These are phyloP conservation scores for Didymella segeticola DNA, from an alignment of 2,329 filamentous ascomycete genomes.

Conservation along the genomic window DNA sequence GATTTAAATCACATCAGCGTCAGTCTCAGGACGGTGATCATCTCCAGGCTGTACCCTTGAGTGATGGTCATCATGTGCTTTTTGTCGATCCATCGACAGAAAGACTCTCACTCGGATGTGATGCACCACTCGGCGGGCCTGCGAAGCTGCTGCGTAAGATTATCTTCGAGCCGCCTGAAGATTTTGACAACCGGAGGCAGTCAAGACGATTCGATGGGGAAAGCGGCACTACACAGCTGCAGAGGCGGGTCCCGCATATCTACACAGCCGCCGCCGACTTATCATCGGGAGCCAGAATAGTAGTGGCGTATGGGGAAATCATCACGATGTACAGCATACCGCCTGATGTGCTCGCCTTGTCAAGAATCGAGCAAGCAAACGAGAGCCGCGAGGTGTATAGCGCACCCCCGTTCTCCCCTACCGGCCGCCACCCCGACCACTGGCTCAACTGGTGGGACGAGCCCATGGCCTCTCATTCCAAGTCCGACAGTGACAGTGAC, in stretches of 20 bases:
- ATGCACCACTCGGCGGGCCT: conserved; percentile 64
- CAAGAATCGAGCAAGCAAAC: conserved; percentile 36
- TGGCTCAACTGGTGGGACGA: conserved; percentile 43
- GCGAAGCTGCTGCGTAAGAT: conserved; percentile 66
- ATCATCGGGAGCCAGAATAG: conserved; percentile 63
- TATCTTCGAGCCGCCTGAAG: conserved; percentile 56
- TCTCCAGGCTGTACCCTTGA: conserved; percentile 68
- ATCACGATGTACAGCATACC: conserved; percentile 69
- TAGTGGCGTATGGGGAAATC: conserved; percentile 61
- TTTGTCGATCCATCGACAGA: conserved; percentile 67
- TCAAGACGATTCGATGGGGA: too few species aligned
- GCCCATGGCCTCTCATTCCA: conserved; percentile 1
- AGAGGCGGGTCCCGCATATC: conserved; percentile 52
- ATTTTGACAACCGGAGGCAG: not conserved
- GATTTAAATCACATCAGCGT: conserved; percentile 24
- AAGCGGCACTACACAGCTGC: too few species aligned
- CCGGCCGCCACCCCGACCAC: conserved; percentile 29
- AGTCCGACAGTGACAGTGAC: conserved; percentile 13
- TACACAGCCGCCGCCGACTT: conserved; percentile 66
- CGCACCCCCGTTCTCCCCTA: conserved; percentile 15
- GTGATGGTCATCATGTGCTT: conserved; percentile 69
- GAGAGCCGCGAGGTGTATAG: conserved; percentile 29
- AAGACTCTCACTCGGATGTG: conserved; percentile 66
- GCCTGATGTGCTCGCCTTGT: conserved; percentile 53
- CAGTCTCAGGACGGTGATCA: conserved; percentile 57